Conservation (phyloP, 2,329 filamentous ascomycete species). For the Lizonia empirigonia region DNA sequence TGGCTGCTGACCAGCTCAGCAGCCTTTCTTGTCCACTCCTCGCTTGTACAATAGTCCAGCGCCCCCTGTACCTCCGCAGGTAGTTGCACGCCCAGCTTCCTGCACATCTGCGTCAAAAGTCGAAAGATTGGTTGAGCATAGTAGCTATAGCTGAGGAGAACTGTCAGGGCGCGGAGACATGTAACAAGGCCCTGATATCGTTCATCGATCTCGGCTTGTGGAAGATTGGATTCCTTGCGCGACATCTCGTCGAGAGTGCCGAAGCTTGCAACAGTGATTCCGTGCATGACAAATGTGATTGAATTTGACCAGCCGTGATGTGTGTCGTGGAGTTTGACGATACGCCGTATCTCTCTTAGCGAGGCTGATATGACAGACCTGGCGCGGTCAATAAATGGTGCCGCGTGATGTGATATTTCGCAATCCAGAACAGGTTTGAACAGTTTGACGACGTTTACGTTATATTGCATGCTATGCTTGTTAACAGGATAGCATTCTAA, state of each 20-base stretch:
- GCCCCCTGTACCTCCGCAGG: slow-evolving; percentile 28
- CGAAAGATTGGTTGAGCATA: slow-evolving; percentile 40
- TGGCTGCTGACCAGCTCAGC: slow-evolving; percentile 35
- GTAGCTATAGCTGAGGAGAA: slow-evolving; percentile 33
- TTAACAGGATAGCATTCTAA: slow-evolving; percentile 9
- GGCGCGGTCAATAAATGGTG: slow-evolving; percentile 26
- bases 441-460: slow-evolving; percentile 33
- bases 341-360: slow-evolving; percentile 30
- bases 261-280: slow-evolving; percentile 33
- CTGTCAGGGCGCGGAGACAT: slow-evolving; percentile 34
- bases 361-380: slow-evolving; percentile 22
- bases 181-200: slow-evolving; percentile 34
- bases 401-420: slow-evolving; percentile 16
- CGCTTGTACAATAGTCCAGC: slow-evolving; percentile 31
- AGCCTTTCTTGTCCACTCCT: slow-evolving; percentile 41
- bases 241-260: slow-evolving; percentile 36
- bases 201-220: slow-evolving; percentile 21
- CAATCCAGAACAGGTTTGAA: slow-evolving; percentile 30
- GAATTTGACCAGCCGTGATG: slow-evolving; percentile 33
- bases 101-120: slow-evolving; percentile 36
- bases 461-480: slow-evolving; percentile 31
- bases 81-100: slow-evolving; percentile 25
- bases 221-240: slow-evolving; percentile 5
- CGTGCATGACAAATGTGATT: slow-evolving; percentile 35
- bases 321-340: slow-evolving; percentile 33